phyloP scores from a whole-genome alignment of 2,329 filamentous ascomycete species.

The Dothistroma septosporum region DNA sequence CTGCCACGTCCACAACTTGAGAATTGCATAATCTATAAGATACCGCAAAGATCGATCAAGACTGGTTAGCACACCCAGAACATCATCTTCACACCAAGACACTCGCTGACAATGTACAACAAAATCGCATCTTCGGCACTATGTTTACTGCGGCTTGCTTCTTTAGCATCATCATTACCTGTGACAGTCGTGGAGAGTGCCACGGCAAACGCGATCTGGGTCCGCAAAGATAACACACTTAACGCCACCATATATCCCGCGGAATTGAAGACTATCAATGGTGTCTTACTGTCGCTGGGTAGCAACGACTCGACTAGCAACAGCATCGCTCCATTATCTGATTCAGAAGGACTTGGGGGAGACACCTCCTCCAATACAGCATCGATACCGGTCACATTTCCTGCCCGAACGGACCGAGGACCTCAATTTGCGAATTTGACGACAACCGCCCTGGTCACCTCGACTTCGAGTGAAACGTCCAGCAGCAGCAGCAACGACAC shows the following conservation, averaged over 20 bases:
- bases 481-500: background rate
- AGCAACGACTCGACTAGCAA: background rate
- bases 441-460: background rate
- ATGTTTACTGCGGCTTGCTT: background rate
- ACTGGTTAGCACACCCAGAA: constrained; percentile 1
- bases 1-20: too few relatives aligned
- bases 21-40: too few relatives aligned
- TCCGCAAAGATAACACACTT: constrained; percentile 20
- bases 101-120: constrained; percentile 5
- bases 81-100: background rate
- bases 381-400: background rate
- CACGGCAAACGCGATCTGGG: constrained; percentile 8
- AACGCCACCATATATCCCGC: constrained; percentile 18
- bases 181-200: constrained; percentile 1
- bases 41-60: too few relatives aligned
- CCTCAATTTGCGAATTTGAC: background rate
- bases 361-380: background rate
- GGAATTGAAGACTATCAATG: background rate
- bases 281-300: constrained; percentile 1
- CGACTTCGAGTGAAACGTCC: background rate
- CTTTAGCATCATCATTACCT: constrained; percentile 3
- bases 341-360: background rate
- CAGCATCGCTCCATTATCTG: background rate
- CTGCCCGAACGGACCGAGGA: background rate
- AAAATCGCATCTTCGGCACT: background rate